phyloP scores from a whole-genome alignment of 441 rosid species.

The Euphorbia corollata region DNA sequence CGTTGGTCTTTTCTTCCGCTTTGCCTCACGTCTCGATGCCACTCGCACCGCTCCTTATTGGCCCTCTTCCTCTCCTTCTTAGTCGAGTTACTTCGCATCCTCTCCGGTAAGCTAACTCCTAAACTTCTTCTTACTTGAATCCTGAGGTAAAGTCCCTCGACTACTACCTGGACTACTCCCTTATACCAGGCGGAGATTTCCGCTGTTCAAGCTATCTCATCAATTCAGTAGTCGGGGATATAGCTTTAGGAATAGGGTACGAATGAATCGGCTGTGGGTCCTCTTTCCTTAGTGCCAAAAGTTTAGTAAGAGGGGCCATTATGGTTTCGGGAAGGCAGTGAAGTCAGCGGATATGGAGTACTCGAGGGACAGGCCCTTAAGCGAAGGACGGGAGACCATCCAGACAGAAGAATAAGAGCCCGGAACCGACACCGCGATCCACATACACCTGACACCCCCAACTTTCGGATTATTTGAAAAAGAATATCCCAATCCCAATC shows the following conservation, averaged over 20 bases:
- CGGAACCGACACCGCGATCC: neutral
- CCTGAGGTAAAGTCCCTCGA: neutral
- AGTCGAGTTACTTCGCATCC: neutral
- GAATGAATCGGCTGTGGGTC: neutral
- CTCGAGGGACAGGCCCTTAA: neutral
- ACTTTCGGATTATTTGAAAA: neutral
- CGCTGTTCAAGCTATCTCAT: neutral
- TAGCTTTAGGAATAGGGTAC: neutral
- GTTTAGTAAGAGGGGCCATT: neutral
- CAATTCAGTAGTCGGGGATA: neutral
- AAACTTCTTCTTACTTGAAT: neutral
- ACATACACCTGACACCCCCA: neutral
- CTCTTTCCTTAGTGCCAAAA: neutral
- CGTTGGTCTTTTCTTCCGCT: neutral
- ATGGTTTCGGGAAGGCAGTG: neutral
- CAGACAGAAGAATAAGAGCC: neutral
- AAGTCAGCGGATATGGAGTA: neutral
- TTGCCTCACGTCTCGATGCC: neutral
- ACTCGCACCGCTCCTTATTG: neutral
- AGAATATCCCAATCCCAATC: neutral
- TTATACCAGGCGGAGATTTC: neutral
- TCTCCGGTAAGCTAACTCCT: neutral
- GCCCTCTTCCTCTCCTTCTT: neutral
- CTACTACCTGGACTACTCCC: neutral
- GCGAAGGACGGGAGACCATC: neutral